Conservation (phyloP, 345 rosid genomes). For the Moringa oleifera region DNA sequence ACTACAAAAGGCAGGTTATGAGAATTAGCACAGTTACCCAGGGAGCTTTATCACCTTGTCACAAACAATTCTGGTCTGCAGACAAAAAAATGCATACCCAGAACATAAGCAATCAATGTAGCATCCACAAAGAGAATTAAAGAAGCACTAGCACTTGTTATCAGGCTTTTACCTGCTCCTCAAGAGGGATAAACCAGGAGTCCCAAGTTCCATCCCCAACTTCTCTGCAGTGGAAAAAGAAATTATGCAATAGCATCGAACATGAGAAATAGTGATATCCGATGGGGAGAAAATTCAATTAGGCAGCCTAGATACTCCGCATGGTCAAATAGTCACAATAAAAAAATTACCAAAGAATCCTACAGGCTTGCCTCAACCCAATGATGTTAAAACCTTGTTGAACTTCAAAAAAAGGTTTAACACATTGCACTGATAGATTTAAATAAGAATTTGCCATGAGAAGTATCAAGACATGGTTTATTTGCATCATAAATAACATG, state of each 20-base stretch:
- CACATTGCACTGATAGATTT: background rate
- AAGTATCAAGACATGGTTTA: background rate
- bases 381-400: background rate
- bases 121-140: conserved; percentile 1
- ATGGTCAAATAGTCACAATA: background rate
- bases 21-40: background rate
- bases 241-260: conserved; percentile 6
- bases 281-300: background rate
- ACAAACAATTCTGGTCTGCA: conserved; percentile 58
- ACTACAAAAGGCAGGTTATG: background rate
- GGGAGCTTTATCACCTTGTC: conserved; percentile 42
- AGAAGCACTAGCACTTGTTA: conserved; percentile 1
- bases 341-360: background rate
- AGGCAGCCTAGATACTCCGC: background rate
- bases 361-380: no score
- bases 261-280: background rate
- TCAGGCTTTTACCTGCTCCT: conserved; percentile 44
- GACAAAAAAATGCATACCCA: conserved; percentile 6
- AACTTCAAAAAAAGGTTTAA: background rate
- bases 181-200: conserved; percentile 92
- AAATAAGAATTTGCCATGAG: background rate
- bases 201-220: conserved; percentile 75
- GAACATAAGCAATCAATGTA: conserved; percentile 1
- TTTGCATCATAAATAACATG: background rate
- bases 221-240: conserved; percentile 49